A percentile compares a stretch with the other conserved stretches of the same genome.
Evolutionary conservation across 1,284 basidiomycete genomes (phyloP).

Genomic region (Omphalotus olearius): DNA sequence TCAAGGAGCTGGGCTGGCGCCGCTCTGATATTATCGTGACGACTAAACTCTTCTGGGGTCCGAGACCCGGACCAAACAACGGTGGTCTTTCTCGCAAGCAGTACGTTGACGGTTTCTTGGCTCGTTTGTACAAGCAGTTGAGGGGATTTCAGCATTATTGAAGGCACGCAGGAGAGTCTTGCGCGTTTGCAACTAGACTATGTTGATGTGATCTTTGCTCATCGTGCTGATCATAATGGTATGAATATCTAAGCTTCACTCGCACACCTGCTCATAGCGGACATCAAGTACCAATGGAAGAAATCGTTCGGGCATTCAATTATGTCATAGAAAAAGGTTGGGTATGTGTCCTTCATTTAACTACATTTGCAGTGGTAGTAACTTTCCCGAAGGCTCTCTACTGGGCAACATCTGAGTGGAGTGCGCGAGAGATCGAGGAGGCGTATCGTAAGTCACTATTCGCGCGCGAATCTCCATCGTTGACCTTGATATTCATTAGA

Average conservation of each 20-base stretch:
- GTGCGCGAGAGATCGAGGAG: conserved; percentile 68
- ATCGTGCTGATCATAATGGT: conserved; percentile 38
- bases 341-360: conserved; percentile 30
- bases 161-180: conserved; percentile 68
- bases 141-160: conserved; percentile 54
- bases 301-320: conserved; percentile 72
- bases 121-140: conserved; percentile 10
- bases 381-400: conserved; percentile 49
- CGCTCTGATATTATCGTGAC: conserved; percentile 72
- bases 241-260: conserved; percentile 2
- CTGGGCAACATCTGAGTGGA: conserved; percentile 82
- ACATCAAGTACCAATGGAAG: conserved; percentile 54
- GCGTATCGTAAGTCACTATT: conserved; percentile 48
- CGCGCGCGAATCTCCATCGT: neutral
- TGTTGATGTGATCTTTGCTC: conserved; percentile 69
- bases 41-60: conserved; percentile 63
- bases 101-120: conserved; percentile 33
- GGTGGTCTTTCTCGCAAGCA: conserved; percentile 70
- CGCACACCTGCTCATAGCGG: neutral
- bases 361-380: neutral
- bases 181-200: conserved; percentile 74
- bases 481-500: conserved; percentile 30
- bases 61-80: conserved; percentile 54
- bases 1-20: conserved; percentile 70
- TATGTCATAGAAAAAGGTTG: conserved; percentile 64